Base-by-base conservation (phyloP, 768 basidiomycete species). In the Agaricus subrufescens region DNA sequence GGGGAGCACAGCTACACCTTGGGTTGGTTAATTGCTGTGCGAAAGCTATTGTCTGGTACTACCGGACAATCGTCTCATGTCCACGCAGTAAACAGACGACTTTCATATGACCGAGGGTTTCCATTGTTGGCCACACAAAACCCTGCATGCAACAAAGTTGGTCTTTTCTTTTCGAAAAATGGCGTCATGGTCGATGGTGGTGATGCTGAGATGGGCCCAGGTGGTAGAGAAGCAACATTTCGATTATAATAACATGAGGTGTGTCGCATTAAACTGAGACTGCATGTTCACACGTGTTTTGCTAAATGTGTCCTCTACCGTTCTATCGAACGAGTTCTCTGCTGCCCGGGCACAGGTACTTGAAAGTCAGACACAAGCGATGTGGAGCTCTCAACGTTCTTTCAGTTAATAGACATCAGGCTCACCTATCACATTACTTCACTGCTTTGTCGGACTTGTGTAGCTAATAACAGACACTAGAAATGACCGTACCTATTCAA, bases 181-280 rank as follows among this genome's bases (percentile, higher is more conserved):
- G 54, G 49, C 47, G 47, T 43, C 39, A 56, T 43, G 3, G 30
- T 19, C 10, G 46, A 27, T 29, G 14, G 9, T n/a, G 14, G 8
- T 12, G 25, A 37, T 31, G 38, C 5, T 23, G 31, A 9, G 14
- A 26, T 29, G n/a, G 52, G 9, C 26, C 29, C 34, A 2, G 46
- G 19, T 54, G 46, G 19, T 15, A 11, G 30, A 9, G 38, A 27
- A 47, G 23, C 46, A 5, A 31, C 42, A n/a, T 30, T 5, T 43
- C 46, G 54, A 34, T 56, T 49, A 56, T 40, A 44, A 40, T 42
- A 56, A 56, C 54, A 56, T 40, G 54, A 48, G 47, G 46, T 31
- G 39, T 19, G 43, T 5, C 38, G 39, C 38, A 11, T 49, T 29
- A 14, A 15, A 40, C 34, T 12, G 11, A 30, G 38, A 30, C 29